Evolutionary conservation across 2,329 filamentous ascomycete species (phyloP), one percentile per base, ranked within the genome.

Genomic region (Colletotrichum sp.): DNA sequence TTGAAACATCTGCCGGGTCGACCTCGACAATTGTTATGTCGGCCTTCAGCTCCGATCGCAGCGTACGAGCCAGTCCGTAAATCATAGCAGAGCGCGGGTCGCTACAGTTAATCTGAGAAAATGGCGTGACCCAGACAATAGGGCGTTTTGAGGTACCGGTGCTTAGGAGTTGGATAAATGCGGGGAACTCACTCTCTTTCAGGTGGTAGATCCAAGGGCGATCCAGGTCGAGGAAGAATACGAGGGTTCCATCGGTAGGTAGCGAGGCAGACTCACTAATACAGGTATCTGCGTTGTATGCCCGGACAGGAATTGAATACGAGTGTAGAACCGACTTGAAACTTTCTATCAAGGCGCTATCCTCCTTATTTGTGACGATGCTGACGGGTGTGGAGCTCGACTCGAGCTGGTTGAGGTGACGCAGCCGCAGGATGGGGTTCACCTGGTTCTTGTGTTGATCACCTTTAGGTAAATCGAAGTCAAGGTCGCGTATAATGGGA

Each of bases 21-120:
- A 84, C 77, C 69, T 85, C 84, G 10, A 82, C 79, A 0, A 82
- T 84, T 21, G 80, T 78, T 44, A 85, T 79, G 8, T 80, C 75
- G 2, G 82, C 39, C 1, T 66, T 69, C 26, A 79, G 59, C 77
- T 85, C 83, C 5, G 76, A 78, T 24, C 82, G 82, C 12, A 84
- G 75, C 15, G 66, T 69, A 0, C 66, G 44, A 59, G 10, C 66
- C 15, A 69, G 66, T 0, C 66, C 66, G 18, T 57, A 44, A n/a
- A 69, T 36, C 66, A 69, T 57, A 7, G 66, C 66, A 10, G 4
- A 21, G 6, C 26, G 28, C 10, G 66, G 66, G n/a, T 69, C 28
- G 7, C 10, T 3, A 15, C 66, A 69, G 32, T 0, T 24, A 1
- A 49, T 69, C 44, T 69, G 66, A 0, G 66, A 69, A 0, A 52